Base-by-base conservation (phyloP, 2,329 filamentous ascomycete species). In the Mollisiaceae sp. region DNA sequence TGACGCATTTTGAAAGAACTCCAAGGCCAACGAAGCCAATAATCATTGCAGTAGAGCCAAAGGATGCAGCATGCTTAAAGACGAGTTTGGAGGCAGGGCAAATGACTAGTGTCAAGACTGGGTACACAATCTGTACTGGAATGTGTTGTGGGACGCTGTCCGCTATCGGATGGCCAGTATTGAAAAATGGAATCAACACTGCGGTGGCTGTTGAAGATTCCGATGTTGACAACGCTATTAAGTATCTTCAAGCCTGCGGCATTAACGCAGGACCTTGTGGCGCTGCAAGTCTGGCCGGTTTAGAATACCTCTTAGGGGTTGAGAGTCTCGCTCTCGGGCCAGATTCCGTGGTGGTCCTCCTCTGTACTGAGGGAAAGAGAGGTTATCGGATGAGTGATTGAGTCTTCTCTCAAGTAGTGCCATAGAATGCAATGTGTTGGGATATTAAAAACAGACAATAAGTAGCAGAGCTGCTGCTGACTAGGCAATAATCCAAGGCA, bases 31-130 rank as follows among this genome's bases (percentile, higher is more conserved):
- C 64, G 15, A 41, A 73, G 1, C 76, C 79, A 1, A 75, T 72
- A 0, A 82, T 93, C 20, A 72, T 93, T 2, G 80, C 88, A 0
- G 91, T 93, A 0, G 92, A 94, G 75, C 87, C 91, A 0, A 86
- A 89, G n/a, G 86, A 85, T 0, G 91, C 84, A 0, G 82, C 86
- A 0, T 89, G 86, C 67, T 75, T 91, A 12, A 81, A 82, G 64
- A 79, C 81, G 39, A 87, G 84, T 39, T 75, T 91, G 1, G 75
- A 77, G 36, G 35, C 58, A 67, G 73, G 36, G 5, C 67, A 75
- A 47, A 72, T 80, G 5, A 78, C 75, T 0, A 70, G 78, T 0
- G 76, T 82, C 4, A 35, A 65, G 2, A 83, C 82, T 0, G 75
- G 73, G 18, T 73, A 79, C 32, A 73, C 82, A 0, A 84, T 83